phyloP scores from a whole-genome alignment of 2,329 filamentous ascomycete species.

The Trichoderma koningiopsis region DNA sequence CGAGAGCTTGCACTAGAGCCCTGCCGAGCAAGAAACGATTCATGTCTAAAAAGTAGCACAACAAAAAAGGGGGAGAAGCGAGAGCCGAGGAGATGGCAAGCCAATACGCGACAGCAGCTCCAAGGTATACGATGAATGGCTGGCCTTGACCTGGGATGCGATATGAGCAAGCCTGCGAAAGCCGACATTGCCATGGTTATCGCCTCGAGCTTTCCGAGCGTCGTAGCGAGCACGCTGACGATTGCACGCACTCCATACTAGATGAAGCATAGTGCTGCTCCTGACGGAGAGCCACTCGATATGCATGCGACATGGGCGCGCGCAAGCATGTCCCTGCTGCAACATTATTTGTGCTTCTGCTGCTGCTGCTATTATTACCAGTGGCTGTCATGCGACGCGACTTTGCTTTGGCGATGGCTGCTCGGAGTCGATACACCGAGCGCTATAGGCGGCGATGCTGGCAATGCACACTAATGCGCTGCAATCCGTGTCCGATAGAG shows the following conservation, averaged over 20 bases:
- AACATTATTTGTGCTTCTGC: not conserved
- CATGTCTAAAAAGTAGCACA: not conserved
- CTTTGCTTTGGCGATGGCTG: not conserved
- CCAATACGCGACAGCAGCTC: not conserved
- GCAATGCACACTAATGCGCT: not conserved
- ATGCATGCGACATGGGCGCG: not conserved
- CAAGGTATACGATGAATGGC: not conserved
- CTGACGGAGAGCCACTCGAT: not conserved
- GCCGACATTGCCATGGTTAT: not conserved
- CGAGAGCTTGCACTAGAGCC: not conserved
- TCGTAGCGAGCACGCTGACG: not conserved
- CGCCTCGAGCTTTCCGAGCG: not conserved
- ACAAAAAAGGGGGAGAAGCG: not conserved
- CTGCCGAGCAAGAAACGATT: not conserved
- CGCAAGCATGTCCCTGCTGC: not conserved
- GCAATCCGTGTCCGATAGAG: not conserved
- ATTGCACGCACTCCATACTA: constrained; percentile 15
- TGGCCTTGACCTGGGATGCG: not conserved
- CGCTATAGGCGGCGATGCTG: not conserved
- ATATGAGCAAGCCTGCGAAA: not conserved
- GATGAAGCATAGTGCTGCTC: constrained; percentile 1
- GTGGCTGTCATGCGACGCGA: not conserved
- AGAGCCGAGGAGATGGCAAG: not conserved
- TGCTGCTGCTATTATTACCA: not conserved
- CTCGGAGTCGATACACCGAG: not conserved